A percentile compares a stretch with the other conserved stretches of the same genome.
Conservation (phyloP, 2,329 filamentous ascomycete genomes). For the Aspergillus caelatus region DNA sequence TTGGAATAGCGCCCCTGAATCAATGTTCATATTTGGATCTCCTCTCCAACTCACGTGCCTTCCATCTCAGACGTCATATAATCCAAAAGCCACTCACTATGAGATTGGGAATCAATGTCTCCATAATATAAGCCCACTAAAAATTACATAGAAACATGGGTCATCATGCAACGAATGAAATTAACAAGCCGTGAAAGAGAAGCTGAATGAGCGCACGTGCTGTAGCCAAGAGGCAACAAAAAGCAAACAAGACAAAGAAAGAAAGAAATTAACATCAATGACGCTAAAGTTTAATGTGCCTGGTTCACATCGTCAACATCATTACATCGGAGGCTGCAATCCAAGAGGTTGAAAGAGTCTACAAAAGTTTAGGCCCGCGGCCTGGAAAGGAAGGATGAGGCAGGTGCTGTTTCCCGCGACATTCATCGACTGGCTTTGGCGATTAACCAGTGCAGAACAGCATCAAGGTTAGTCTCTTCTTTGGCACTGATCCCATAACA, state of each 20-base stretch:
- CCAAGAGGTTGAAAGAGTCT: conserved; percentile 26
- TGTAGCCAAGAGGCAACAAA: not conserved
- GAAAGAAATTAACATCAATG: conserved; percentile 7
- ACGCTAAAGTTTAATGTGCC: conserved; percentile 20
- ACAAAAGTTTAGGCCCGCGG: conserved; percentile 13
- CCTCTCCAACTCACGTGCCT: not conserved
- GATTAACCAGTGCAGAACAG: conserved; percentile 94
- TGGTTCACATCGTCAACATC: conserved; percentile 52
- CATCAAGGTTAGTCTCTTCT: conserved; percentile 97
- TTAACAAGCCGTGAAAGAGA: conserved; percentile 5
- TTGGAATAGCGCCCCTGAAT: not conserved
- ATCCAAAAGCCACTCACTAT: not conserved
- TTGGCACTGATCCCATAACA: conserved; percentile 99
- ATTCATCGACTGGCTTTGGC: conserved; percentile 76
- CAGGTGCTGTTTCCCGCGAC: not conserved
- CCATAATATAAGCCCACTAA: not conserved
- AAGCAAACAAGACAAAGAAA: conserved; percentile 4
- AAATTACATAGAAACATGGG: conserved; percentile 5
- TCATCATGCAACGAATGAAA: conserved; percentile 2
- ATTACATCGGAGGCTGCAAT: conserved; percentile 49
- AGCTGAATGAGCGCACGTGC: conserved; percentile 1
- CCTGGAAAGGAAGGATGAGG: conserved; percentile 11
- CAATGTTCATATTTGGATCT: not conserved
- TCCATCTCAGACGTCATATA: conserved; percentile 1
- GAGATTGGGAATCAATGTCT: not conserved